phyloP scores from a whole-genome alignment of 2,329 filamentous ascomycete genomes.

The Aspergillus versicolor region DNA sequence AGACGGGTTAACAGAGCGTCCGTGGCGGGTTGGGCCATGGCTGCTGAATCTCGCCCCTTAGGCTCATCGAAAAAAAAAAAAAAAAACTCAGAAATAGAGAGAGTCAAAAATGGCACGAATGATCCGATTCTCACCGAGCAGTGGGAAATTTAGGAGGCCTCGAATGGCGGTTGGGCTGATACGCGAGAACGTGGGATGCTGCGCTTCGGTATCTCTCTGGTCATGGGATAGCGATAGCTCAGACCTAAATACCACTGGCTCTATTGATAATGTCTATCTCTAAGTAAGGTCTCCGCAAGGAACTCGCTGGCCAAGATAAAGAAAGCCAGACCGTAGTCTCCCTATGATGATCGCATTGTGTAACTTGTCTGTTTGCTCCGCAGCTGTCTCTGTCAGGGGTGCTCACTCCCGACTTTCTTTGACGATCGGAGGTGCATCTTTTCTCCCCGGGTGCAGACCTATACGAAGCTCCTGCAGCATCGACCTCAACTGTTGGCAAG shows the following conservation, averaged over 20 bases:
- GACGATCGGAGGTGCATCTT: neutral
- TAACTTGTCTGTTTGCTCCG: conserved; percentile 12
- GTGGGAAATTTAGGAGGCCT: neutral
- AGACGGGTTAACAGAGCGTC: conserved; percentile 29
- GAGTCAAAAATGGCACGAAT: neutral
- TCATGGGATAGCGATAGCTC: neutral
- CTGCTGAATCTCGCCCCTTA: neutral
- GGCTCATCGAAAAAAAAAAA: conserved; percentile 7
- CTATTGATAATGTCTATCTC: neutral
- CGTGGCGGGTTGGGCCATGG: conserved; percentile 20
- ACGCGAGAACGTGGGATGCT: conserved; percentile 13
- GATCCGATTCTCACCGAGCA: neutral
- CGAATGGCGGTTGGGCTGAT: neutral
- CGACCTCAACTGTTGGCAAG: neutral
- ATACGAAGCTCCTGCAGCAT: neutral
- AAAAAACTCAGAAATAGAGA: neutral
- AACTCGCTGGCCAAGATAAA: neutral
- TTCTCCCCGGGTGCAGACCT: neutral
- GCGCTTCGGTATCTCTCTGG: conserved; percentile 7
- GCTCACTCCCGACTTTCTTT: neutral
- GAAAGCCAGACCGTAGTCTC: neutral
- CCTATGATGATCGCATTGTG: neutral
- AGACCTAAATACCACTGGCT: neutral
- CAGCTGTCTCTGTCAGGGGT: neutral
- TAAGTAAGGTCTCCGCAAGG: conserved; percentile 3